Evolutionary conservation across 768 basidiomycete genomes (phyloP).

Genomic region (Lanmaoa pseudosensibilis): DNA sequence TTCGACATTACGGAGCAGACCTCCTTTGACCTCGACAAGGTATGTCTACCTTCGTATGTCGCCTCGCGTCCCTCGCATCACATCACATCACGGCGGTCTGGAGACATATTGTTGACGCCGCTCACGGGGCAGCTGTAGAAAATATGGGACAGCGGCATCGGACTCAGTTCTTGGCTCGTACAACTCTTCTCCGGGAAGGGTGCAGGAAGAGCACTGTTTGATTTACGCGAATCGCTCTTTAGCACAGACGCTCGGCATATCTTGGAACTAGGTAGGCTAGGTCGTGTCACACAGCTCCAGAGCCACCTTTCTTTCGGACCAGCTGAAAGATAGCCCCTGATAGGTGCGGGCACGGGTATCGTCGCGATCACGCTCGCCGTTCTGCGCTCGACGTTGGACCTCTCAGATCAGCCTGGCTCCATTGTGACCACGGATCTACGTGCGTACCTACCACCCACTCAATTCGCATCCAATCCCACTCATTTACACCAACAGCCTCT

Average conservation of each 20-base stretch:
- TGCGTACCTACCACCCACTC: slow-evolving; percentile 34
- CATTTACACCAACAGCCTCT: slow-evolving; percentile 52
- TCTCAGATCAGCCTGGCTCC: slow-evolving; percentile 23
- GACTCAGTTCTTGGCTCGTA: slow-evolving; percentile 77
- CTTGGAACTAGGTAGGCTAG: slow-evolving; percentile 66
- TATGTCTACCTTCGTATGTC: slow-evolving; percentile 31
- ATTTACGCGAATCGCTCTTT: slow-evolving; percentile 41
- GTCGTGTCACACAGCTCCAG: not conserved
- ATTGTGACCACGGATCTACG: slow-evolving; percentile 73
- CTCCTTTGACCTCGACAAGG: slow-evolving; percentile 93
- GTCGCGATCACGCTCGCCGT: slow-evolving; percentile 67
- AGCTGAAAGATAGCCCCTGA: not conserved
- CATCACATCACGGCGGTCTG: not conserved
- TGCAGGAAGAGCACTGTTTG: not conserved
- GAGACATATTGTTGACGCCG: not conserved
- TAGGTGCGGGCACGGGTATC: slow-evolving; percentile 85
- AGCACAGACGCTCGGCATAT: slow-evolving; percentile 41
- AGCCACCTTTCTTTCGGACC: not conserved
- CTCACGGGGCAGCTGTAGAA: slow-evolving; percentile 53
- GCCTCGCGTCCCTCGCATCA: not conserved
- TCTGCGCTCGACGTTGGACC: slow-evolving; percentile 43
- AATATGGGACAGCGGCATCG: slow-evolving; percentile 95
- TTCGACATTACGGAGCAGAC: slow-evolving; percentile 75
- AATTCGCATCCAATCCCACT: not conserved
- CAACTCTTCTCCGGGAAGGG: slow-evolving; percentile 27